A percentile compares a stretch with the other conserved stretches of the same genome.
phyloP scores from a whole-genome alignment of 2,329 filamentous ascomycete genomes.

The Penicillium sp. region DNA sequence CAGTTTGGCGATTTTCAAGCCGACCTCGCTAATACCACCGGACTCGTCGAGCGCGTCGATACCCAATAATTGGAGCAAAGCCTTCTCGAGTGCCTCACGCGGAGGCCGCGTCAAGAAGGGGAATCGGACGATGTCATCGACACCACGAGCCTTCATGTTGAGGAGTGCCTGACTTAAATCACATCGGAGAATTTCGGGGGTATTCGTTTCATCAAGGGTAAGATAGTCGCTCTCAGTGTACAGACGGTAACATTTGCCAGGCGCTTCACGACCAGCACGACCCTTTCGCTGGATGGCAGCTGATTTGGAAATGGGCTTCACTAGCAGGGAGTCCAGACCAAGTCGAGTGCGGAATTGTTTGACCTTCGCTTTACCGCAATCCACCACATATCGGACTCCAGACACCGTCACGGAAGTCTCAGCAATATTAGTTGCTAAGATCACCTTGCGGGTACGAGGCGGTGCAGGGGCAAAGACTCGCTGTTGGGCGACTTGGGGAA shows the following conservation, averaged over 20 bases:
- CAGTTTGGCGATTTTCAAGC: slow-evolving; percentile 75
- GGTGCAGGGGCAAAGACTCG: slow-evolving; percentile 77
- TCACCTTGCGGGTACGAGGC: slow-evolving; percentile 78
- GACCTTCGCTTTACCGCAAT: slow-evolving; percentile 90
- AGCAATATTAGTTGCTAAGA: slow-evolving; percentile 95
- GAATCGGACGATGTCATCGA: slow-evolving; percentile 78
- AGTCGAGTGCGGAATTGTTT: slow-evolving; percentile 85
- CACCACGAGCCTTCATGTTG: slow-evolving; percentile 89
- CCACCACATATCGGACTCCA: slow-evolving; percentile 86
- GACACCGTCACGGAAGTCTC: slow-evolving; percentile 96
- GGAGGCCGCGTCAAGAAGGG: slow-evolving; percentile 82
- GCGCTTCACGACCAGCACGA: slow-evolving; percentile 86
- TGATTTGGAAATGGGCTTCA: slow-evolving; percentile 88
- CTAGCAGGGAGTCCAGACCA: slow-evolving; percentile 85
- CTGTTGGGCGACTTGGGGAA: slow-evolving; percentile 84
- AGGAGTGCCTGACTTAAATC: slow-evolving; percentile 84
- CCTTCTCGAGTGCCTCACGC: slow-evolving; percentile 75
- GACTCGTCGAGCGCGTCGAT: slow-evolving; percentile 73
- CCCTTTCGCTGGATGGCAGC: slow-evolving; percentile 90
- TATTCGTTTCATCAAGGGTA: slow-evolving; percentile 68
- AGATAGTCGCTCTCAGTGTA: slow-evolving; percentile 81
- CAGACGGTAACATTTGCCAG: slow-evolving; percentile 84
- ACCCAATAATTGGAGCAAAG: slow-evolving; percentile 74
- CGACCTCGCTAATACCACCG: slow-evolving; percentile 71
- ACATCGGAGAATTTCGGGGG: slow-evolving; percentile 86